Base-by-base conservation (phyloP, 129 eudicot genomes). In the Lonicera japonica region DNA sequence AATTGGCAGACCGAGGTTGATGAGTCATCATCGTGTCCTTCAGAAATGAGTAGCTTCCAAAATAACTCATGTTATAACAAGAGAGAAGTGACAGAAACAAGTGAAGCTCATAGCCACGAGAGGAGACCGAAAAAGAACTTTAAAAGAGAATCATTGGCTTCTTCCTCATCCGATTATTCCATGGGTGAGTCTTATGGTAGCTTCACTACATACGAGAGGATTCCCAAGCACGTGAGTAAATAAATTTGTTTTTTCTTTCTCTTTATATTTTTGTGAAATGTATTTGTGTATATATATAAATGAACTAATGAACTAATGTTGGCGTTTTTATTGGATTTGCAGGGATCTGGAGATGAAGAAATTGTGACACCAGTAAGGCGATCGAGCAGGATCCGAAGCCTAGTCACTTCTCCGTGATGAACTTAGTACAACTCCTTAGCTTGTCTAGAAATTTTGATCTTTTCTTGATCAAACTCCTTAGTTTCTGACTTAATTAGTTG, bases 281-380 rank as follows among this genome's bases (percentile, higher is more conserved):
- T 8, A 14, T 19, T 51, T 36, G 10, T 12, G 0, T 38, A 14
- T 62, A 19, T n/a, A 21, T 18, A 8, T 15, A 22, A 36, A n/a
- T 23, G 0, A 54, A 5, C 14, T 69, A 25, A 14, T 9, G 18
- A 29, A 1, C 36, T 29, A 29, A 29, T 29, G 6, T 29, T 29
- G 36, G 36, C 6, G 36, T 61, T 52, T 54, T 39, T 29, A 29
- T 29, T 29, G 36, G 36, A 29, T 54, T 71, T 13, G 57, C 67
- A 84, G 87, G 83, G 72, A 11, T 58, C 48, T 68, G 85, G 89
- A 68, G 98, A 84, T 14, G 96, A 91, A 24, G 90, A 82, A 51
- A 72, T 91, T 20, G 61, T 84, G 75, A 91, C 98, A 9, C 98
- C 96, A 4, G 91, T 91, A 9, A 78, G 98, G 62, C 88, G 98